Base-by-base conservation (phyloP, 2,329 filamentous ascomycete genomes). In the Penicillium sp. region DNA sequence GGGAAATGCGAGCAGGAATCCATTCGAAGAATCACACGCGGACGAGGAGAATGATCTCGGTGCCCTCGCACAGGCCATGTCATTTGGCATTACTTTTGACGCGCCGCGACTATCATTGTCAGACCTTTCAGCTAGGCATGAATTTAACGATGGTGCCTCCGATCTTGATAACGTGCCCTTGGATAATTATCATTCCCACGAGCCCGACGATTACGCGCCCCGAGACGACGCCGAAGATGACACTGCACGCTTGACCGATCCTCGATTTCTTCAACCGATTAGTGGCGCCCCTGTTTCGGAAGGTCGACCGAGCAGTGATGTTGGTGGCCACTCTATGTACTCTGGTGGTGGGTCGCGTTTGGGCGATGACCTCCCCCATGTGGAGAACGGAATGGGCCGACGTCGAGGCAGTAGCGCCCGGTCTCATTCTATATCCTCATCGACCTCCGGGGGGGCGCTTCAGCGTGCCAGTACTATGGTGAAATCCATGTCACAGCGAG, bases 401-500 rank as follows among this genome's bases (percentile, higher is more conserved):
- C 78, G 79, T 58, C 84, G 82, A 51, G 72, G 71, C 49, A 71
- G 58, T 23, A 62, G 61, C 44, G 66, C 65, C 29, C 65, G 74
- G 46, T 72, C 75, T 50, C 77, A 82, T 43, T 88, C 88, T 42
- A 79, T 87, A 37, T 85, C 87, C 2, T 79, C 84, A 2, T 87
- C 86, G 18, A 81, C 83, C 8, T 81, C 84, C 11, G 83, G 83
- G 20, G 75, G 74, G 25, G 87, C 89, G 18, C 73, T 92, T 50
- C 84, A 82, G 23, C 81, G 85, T 63, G 89, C 89, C 57, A 85
- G 89, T 43, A 90, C 89, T 8, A 90, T 92, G 65, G 85, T 92
- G 74, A 84, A 89, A 60, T 86, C 85, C 63, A 96, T 99, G 86
- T 97, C 95, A 29, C 92, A 97, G 77, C 90, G 94, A 78, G 92